Evolutionary conservation across 345 rosid species (phyloP), one percentile per base, ranked within the genome.

Genomic region (Cardamine resedifolia): DNA sequence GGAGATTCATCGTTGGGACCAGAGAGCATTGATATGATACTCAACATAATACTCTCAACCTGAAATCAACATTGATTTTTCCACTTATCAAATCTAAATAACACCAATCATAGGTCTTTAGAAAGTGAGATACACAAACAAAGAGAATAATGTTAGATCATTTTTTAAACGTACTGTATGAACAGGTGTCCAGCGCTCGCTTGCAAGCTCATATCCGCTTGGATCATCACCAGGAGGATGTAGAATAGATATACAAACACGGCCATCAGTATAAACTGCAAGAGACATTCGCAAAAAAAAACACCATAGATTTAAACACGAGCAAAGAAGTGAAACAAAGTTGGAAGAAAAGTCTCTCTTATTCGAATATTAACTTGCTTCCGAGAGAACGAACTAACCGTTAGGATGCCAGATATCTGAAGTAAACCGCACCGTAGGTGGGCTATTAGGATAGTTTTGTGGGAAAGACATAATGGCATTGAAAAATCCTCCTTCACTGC

Each of bases 1-100:
- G 96, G 96, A 73, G 98, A 90, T 69, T 90, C 96, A 4, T 92
- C 96, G 6, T 90, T 92, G 27, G 98, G 96, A 71, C 89, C 70
- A 18, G 96, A 92, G 49, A 92, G 92, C 95, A 89, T 92, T 2
- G 92, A 90, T 72, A 90, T 88, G 52, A 88, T 87, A 77, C 96
- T 92, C 85, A 90, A 82, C 51, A 92, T 85, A 27, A 90, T 90
- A 65, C 95, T 92, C 76, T 92, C 95, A 63, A 90, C 96, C 95
- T 90, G 86, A 70, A n/a, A 66, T 28, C 38, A 56, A 5, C 28
- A 44, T 4, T 20, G 20, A 6, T 2, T 0, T 11, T 12, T 15
- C 1, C 31, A 69, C 16, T 20, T 7, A 41, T 18, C 43, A 67
- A 38, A 48, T 31, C 69, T 11, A 10, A 18, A 19, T 12, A 8